Percentiles rank a stretch among this genome's conserved stretches.
phyloP scores from a whole-genome alignment of 192 early-diverging fungal species.

The Entomortierella beljakovae region DNA sequence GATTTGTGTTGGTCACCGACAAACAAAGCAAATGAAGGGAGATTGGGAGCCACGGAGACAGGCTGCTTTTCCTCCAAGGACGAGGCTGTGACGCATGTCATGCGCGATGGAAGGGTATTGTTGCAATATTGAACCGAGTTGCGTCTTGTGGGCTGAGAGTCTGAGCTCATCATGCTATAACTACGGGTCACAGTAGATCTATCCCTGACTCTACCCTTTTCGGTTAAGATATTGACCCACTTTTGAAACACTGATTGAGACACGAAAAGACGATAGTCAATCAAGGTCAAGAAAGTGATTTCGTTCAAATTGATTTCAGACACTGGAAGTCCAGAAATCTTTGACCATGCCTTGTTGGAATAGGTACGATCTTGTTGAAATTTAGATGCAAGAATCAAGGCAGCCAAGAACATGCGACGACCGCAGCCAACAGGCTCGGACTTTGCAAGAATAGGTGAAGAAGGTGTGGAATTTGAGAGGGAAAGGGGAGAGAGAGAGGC shows the following conservation, averaged over 20 bases:
- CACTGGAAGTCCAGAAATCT: slow-evolving; percentile 81
- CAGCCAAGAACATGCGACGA: slow-evolving; percentile 85
- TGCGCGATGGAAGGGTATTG: slow-evolving; percentile 47
- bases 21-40: slow-evolving; percentile 47
- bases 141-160: slow-evolving; percentile 22
- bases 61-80: slow-evolving; percentile 41
- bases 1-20: slow-evolving; percentile 33
- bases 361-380: slow-evolving; percentile 87
- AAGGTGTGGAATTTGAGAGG: slow-evolving; percentile 23
- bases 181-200: slow-evolving; percentile 13
- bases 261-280: slow-evolving; percentile 83
- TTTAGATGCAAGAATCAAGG: slow-evolving; percentile 89
- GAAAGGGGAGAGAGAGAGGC: slow-evolving; percentile 39
- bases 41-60: slow-evolving; percentile 8
- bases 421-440: slow-evolving; percentile 72
- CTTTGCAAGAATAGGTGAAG: slow-evolving; percentile 54
- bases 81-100: slow-evolving; percentile 54
- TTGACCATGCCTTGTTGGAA: slow-evolving; percentile 87
- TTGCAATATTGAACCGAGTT: slow-evolving; percentile 55
- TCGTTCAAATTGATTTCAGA: slow-evolving; percentile 86
- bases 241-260: slow-evolving; percentile 65
- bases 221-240: slow-evolving; percentile 67
- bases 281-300: slow-evolving; percentile 77
- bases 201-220: slow-evolving; percentile 37
- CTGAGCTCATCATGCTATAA: slow-evolving; percentile 3